Conservation (phyloP, 441 rosid species). For the Pelargonium australe region DNA sequence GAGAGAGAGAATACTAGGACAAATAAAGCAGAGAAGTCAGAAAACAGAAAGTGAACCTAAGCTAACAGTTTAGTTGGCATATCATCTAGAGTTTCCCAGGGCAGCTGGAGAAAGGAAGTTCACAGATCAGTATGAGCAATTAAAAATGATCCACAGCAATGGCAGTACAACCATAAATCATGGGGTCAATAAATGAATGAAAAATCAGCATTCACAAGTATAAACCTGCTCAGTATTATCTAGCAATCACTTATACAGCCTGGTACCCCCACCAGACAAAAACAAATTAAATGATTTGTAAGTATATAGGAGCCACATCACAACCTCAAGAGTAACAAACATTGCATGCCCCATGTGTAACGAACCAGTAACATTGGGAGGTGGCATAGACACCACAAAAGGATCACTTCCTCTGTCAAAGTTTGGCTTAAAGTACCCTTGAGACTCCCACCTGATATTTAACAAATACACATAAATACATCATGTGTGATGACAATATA, state of each 20-base stretch:
- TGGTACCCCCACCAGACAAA: background rate
- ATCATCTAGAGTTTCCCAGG: background rate
- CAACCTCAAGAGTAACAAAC: slow-evolving; percentile 98
- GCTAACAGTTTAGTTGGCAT: background rate
- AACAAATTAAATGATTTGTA: background rate
- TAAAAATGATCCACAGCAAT: background rate
- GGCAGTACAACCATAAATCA: background rate
- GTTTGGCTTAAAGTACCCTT: slow-evolving; percentile 81
- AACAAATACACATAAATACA: slow-evolving; percentile 17
- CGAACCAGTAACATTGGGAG: slow-evolving; percentile 96
- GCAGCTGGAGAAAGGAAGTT: background rate
- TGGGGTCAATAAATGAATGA: background rate
- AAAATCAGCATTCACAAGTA: background rate
- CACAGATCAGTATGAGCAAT: slow-evolving; percentile 4
- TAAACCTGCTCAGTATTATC: background rate
- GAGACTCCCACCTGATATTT: slow-evolving; percentile 84
- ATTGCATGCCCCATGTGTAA: slow-evolving; percentile 99
- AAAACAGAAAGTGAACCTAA: background rate
- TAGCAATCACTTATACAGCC: background rate
- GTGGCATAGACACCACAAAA: slow-evolving; percentile 93
- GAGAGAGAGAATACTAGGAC: background rate
- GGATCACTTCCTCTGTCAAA: slow-evolving; percentile 63
- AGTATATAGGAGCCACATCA: slow-evolving; percentile 26
- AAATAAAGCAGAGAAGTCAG: background rate
- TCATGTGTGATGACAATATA: background rate